Percentiles rank a stretch among this genome's conserved stretches.
Evolutionary conservation across 805 yeast genomes (phyloP).

Genomic region (Schizosaccharomyces lindneri): DNA sequence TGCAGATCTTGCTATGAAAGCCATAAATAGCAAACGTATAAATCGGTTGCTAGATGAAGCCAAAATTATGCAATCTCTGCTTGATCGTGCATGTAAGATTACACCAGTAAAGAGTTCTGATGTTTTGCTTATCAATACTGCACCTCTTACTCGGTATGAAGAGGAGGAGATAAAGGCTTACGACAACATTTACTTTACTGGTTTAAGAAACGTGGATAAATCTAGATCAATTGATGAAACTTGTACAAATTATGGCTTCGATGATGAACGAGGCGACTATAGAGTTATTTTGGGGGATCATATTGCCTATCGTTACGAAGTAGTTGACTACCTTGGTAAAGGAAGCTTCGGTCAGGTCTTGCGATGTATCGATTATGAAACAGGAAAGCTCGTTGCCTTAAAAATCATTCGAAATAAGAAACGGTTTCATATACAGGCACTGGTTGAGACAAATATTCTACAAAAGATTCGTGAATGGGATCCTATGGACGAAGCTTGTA

Average conservation of each 20-base stretch:
- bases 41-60: not conserved
- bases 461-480: constrained; percentile 21
- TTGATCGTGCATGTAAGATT: not conserved
- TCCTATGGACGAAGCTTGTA: constrained; percentile 14
- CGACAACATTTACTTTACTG: not conserved
- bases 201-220: not conserved
- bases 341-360: constrained; percentile 72
- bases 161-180: not conserved
- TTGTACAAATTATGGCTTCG: constrained; percentile 31
- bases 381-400: constrained; percentile 34
- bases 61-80: not conserved
- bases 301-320: constrained; percentile 47
- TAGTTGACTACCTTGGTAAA: constrained; percentile 33
- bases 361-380: constrained; percentile 41
- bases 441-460: constrained; percentile 47
- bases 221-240: not conserved
- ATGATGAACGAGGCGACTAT: constrained; percentile 43
- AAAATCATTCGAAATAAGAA: constrained; percentile 53
- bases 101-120: not conserved
- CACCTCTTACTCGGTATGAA: not conserved
- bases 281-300: constrained; percentile 36
- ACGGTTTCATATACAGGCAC: constrained; percentile 53
- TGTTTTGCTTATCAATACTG: not conserved
- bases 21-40: not conserved
- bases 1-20: constrained; percentile 1